Base-by-base conservation (phyloP, 2,329 filamentous ascomycete species). In the Myriangium duriaei region DNA sequence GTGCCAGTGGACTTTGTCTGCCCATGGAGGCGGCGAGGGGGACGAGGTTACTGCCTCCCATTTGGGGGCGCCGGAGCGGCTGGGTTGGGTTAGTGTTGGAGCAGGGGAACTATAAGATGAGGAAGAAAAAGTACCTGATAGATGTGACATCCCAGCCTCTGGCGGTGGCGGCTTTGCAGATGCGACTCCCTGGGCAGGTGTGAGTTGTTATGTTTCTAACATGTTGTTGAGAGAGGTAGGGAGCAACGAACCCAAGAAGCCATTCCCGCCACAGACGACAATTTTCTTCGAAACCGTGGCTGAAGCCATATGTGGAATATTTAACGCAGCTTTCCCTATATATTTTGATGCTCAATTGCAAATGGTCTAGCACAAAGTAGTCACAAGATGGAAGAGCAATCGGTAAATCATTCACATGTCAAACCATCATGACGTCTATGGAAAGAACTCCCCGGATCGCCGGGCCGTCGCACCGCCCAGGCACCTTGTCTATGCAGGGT, bases 141-240 rank as follows among this genome's bases (percentile, higher is more conserved):
- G 87, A 95, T 14, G 78, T 88, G 33, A 96, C 88, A 41, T 86
- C 74, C 88, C 88, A 96, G 39, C 86, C 85, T 55, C 86, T 71
- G 32, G 78, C 72, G 35, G 85, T 78, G 31, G 85, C 91, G 38
- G 82, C 79, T 66, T 85, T 91, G 67, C 91, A 96, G 63, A 98
- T 94, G 40, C 88, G 74, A 15, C 70, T 74, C 32, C 76, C 76
- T 74, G 39, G 11, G n/a, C n/a, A n/a, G n/a, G n/a, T n/a, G n/a
- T n/a, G n/a, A n/a, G n/a, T n/a, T n/a, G n/a, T n/a, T n/a, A n/a
- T n/a, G n/a, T n/a, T n/a, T n/a, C n/a, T n/a, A n/a, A n/a, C n/a
- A n/a, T n/a, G n/a, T n/a, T n/a, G n/a, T n/a, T n/a, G n/a, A n/a
- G n/a, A n/a, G n/a, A 9, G 21, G 39, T 4, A 38, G 18, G 28